phyloP scores from a whole-genome alignment of 208 protist species.

The Lotmaria passim region DNA sequence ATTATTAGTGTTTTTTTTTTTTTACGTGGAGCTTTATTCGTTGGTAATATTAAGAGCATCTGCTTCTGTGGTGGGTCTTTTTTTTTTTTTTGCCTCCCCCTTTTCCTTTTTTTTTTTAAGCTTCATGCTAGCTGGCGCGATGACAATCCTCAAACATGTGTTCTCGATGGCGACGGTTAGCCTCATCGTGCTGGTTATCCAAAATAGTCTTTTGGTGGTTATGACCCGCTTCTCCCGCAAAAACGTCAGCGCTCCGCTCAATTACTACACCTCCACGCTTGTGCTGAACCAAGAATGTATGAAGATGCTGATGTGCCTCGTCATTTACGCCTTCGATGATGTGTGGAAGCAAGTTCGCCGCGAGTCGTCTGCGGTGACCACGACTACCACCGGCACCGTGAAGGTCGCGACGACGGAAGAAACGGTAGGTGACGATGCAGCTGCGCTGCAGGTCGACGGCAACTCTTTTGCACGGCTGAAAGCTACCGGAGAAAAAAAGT shows the following conservation, averaged over 20 bases:
- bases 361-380: not conserved
- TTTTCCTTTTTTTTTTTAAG: conserved; percentile 6
- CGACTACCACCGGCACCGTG: not conserved
- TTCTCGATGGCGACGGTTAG: conserved; percentile 53
- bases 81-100: not conserved
- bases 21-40: no score
- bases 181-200: conserved; percentile 74
- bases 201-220: conserved; percentile 78
- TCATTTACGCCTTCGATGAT: conserved; percentile 49
- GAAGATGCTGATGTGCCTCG: conserved; percentile 76
- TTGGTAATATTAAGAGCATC: no score
- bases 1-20: no score
- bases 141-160: conserved; percentile 15
- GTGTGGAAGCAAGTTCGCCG: conserved; percentile 14
- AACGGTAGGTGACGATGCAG: no score
- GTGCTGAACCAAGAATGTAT: conserved; percentile 81
- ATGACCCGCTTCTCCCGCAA: conserved; percentile 72
- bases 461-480: no score
- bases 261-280: conserved; percentile 71
- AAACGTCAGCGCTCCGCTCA: conserved; percentile 32
- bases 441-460: no score
- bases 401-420: not conserved
- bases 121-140: not conserved
- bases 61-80: no score
- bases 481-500: no score